phyloP scores from a whole-genome alignment of 75 land plant species.

The Azolla pinnata region DNA sequence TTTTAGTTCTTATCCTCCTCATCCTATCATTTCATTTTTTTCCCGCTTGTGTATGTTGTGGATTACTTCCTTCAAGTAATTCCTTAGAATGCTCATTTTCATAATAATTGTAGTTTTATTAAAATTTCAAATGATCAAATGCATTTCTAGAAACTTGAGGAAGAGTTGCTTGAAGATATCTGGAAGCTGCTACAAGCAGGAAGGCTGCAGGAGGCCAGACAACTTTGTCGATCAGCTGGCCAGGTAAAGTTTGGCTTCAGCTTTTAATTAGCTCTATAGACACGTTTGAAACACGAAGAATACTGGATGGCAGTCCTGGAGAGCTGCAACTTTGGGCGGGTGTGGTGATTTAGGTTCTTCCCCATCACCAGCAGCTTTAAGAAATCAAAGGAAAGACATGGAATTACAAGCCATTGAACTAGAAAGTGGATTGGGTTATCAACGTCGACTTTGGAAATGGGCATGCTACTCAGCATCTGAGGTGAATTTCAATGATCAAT shows the following conservation, averaged over 20 bases:
- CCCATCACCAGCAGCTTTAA: conserved; percentile 64
- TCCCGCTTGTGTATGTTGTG: no score
- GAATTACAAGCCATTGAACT: conserved; percentile 82
- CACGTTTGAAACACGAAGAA: no score
- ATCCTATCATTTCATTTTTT: no score
- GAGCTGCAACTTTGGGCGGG: conserved; percentile 83
- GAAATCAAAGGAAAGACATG: conserved; percentile 50
- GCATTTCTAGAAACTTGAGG: conserved; percentile 75
- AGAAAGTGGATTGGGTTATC: conserved; percentile 81
- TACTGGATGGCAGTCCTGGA: conserved; percentile 58
- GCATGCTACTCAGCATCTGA: conserved; percentile 93
- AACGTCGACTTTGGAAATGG: conserved; percentile 91
- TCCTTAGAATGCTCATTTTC: no score
- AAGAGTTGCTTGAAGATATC: conserved; percentile 81
- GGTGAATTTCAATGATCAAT: conserved; percentile 27
- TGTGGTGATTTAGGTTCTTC: conserved; percentile 72
- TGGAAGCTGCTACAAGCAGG: conserved; percentile 89
- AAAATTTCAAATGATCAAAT: no score
- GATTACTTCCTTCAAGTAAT: no score
- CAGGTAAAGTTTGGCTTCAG: conserved; percentile 38
- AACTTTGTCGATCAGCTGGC: conserved; percentile 92
- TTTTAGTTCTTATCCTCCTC: no score
- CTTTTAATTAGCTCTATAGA: not conserved
- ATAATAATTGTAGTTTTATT: no score
- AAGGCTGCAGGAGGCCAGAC: conserved; percentile 73